phyloP scores from a whole-genome alignment of 495 filamentous ascomycete species.

The Daldinia childiae region DNA sequence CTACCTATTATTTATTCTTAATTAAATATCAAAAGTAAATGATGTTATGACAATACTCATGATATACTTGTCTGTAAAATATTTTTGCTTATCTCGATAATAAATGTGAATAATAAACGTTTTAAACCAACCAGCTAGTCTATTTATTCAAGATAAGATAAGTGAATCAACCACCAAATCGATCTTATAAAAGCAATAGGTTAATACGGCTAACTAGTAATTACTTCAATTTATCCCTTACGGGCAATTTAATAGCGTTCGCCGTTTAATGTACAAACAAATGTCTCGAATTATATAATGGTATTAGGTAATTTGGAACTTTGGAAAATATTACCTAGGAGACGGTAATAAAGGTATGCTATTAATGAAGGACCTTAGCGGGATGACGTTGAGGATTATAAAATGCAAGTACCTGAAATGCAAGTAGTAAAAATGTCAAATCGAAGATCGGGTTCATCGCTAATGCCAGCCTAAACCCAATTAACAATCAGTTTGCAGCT shows the following conservation, averaged over 20 bases:
- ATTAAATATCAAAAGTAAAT: background rate
- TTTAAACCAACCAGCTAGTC: no score
- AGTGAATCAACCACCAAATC: no score
- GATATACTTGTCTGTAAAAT: background rate
- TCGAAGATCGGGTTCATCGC: conserved; percentile 6
- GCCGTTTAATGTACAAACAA: background rate
- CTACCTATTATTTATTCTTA: no score
- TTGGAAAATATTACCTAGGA: background rate
- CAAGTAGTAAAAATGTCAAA: background rate
- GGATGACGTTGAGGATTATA: conserved; percentile 12
- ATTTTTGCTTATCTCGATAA: background rate
- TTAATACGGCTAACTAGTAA: background rate
- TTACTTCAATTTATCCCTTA: background rate
- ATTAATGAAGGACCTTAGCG: background rate
- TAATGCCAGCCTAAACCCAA: conserved; percentile 7
- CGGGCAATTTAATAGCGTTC: background rate
- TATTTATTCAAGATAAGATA: no score
- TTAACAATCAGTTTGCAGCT: conserved; percentile 11
- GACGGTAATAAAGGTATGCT: background rate
- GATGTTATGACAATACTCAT: background rate
- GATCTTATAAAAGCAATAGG: no score
- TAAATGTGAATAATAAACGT: no score
- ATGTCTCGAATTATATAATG: background rate
- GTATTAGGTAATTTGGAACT: background rate
- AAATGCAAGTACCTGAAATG: background rate